phyloP scores from a whole-genome alignment of 441 rosid genomes.

The Gossypium aridum region DNA sequence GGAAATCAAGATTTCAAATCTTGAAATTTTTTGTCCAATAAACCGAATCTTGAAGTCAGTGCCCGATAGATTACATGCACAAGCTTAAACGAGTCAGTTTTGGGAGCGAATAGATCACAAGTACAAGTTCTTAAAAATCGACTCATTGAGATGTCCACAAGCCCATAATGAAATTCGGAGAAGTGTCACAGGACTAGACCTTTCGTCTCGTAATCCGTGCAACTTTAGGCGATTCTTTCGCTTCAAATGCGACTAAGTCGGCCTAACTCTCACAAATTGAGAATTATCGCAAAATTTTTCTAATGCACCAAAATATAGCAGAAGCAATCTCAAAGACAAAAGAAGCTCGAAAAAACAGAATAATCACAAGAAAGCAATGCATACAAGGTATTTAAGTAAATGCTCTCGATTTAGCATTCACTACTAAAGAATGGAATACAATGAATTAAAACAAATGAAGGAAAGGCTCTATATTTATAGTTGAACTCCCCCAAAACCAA shows the following conservation, averaged over 20 bases:
- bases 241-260: not conserved
- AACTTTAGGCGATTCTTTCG: not conserved
- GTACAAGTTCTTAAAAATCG: not conserved
- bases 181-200: not conserved
- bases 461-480: not conserved
- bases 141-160: not conserved
- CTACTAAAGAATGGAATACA: not conserved
- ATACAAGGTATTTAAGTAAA: too few relatives aligned
- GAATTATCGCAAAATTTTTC: not conserved
- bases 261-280: not conserved
- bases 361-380: not conserved
- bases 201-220: not conserved
- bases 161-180: not conserved
- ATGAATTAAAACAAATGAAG: not conserved
- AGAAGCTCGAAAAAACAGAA: not conserved
- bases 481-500: not conserved
- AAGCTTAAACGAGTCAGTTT: not conserved
- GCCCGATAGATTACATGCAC: not conserved
- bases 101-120: not conserved
- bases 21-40: not conserved
- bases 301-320: not conserved
- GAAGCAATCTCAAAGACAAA: too few relatives aligned
- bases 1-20: not conserved
- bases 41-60: not conserved
- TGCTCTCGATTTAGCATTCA: not conserved